Evolutionary conservation across 2,329 filamentous ascomycete species (phyloP).

Genomic region (Colletotrichum limetticola): DNA sequence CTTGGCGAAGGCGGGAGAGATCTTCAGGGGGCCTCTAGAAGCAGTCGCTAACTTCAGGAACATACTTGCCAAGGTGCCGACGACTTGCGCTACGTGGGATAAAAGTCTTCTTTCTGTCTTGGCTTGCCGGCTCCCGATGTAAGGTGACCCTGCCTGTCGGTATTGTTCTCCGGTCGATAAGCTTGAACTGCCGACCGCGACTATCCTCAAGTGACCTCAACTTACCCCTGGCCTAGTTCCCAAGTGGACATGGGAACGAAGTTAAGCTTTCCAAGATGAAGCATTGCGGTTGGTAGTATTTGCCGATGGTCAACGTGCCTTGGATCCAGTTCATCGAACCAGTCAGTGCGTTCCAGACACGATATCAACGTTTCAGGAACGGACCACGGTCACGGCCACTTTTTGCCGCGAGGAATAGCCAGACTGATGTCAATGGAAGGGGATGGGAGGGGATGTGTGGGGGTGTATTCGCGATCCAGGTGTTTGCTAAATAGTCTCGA

Average conservation of each 20-base stretch:
- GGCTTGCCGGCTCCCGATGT: not conserved
- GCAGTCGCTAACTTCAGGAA: not conserved
- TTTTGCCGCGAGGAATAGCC: not conserved
- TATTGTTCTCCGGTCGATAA: not conserved
- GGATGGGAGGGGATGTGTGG: not conserved
- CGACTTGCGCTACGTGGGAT: not conserved
- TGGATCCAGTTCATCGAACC: slow-evolving; percentile 7
- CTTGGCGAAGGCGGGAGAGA: slow-evolving; percentile 5
- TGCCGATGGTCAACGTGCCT: slow-evolving; percentile 8
- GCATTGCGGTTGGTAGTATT: not conserved
- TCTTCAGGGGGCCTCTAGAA: slow-evolving; percentile 20
- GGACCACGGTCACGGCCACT: not conserved
- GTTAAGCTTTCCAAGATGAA: slow-evolving; percentile 5
- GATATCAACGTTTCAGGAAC: slow-evolving; percentile 13
- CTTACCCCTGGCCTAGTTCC: not conserved
- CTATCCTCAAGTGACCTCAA: not conserved
- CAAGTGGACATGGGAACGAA: not conserved
- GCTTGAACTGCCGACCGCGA: not conserved
- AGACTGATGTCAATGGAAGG: not conserved
- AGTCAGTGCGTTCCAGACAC: slow-evolving; percentile 13
- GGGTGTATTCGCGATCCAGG: not conserved
- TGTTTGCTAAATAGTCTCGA: not conserved
- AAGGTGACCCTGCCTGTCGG: not conserved
- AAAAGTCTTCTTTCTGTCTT: not conserved
- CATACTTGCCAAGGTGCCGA: slow-evolving; percentile 6